A percentile compares a stretch with the other conserved stretches of the same genome.
Evolutionary conservation across 2,329 filamentous ascomycete species (phyloP).

Genomic region (Orbilia quercus): DNA sequence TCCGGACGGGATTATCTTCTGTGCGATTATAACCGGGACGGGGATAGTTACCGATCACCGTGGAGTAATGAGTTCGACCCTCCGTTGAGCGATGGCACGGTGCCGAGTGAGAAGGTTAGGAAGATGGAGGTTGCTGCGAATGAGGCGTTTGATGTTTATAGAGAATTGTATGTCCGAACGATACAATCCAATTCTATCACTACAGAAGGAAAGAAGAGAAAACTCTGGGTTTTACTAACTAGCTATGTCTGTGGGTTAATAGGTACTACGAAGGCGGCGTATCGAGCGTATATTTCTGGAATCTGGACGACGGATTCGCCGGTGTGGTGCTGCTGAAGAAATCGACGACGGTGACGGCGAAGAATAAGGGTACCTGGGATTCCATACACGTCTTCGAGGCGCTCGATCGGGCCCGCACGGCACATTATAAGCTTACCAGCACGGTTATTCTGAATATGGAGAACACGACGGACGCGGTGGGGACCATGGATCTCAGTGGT

Average conservation of each 20-base stretch:
- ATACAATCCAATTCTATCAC: background rate
- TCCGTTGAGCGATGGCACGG: constrained; percentile 84
- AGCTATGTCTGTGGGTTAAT: background rate
- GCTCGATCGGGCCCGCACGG: constrained; percentile 87
- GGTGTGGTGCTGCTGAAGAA: constrained; percentile 97
- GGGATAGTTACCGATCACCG: constrained; percentile 96
- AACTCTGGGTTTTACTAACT: background rate
- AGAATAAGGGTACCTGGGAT: constrained; percentile 88
- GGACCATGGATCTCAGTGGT: constrained; percentile 89
- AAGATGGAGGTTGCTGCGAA: constrained; percentile 95
- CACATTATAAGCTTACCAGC: constrained; percentile 97
- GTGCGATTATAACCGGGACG: constrained; percentile 99
- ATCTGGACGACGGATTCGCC: constrained; percentile 96
- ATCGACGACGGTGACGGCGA: constrained; percentile 73
- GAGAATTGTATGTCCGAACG: constrained; percentile 74
- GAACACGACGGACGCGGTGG: constrained; percentile 74
- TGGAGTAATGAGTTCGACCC: constrained; percentile 99
- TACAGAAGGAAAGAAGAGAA: too few relatives aligned
- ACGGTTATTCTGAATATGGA: constrained; percentile 93
- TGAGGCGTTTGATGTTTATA: constrained; percentile 95
- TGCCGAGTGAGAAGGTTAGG: constrained; percentile 88
- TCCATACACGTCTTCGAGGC: constrained; percentile 99
- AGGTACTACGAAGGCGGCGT: constrained; percentile 94
- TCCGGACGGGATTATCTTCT: constrained; percentile 94
- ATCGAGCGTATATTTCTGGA: constrained; percentile 97